Conservation (phyloP, 208 protist genomes). For the Crithidia mellificae region DNA sequence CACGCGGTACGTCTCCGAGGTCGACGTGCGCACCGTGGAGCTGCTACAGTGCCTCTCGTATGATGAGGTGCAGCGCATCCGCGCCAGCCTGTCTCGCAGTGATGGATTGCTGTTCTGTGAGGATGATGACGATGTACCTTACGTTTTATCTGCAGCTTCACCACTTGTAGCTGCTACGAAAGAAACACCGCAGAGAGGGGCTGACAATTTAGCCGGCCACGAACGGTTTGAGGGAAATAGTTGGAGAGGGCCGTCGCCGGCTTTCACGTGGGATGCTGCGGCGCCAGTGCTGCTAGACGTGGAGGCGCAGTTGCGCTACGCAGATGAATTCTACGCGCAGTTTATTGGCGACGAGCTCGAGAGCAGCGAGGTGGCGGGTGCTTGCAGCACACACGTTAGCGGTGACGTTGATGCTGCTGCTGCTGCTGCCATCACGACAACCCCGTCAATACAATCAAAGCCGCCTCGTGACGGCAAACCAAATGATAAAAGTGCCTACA, state of each 20-base stretch:
- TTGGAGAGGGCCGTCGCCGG: not conserved
- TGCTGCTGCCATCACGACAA: not conserved
- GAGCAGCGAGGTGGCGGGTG: not conserved
- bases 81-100: not conserved
- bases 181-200: no score
- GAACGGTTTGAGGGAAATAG: no score
- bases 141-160: no score
- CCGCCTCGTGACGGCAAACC: no score
- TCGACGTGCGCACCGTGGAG: slow-evolving; percentile 15
- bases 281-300: slow-evolving; percentile 16
- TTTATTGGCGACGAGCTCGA: slow-evolving; percentile 1
- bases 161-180: no score
- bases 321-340: slow-evolving; percentile 10
- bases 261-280: not conserved
- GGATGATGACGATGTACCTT: no score
- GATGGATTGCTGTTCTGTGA: not conserved
- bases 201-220: no score
- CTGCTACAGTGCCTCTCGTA: slow-evolving; percentile 26
- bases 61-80: slow-evolving; percentile 16
- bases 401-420: not conserved
- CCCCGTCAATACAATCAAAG: no score
- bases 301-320: slow-evolving; percentile 13
- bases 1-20: not conserved
- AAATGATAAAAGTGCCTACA: no score
- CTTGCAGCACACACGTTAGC: no score